Percentiles rank a stretch among this genome's conserved stretches.
Evolutionary conservation across 192 early-diverging fungal genomes (phyloP).

Genomic region (Dimargaris cristalligena): DNA sequence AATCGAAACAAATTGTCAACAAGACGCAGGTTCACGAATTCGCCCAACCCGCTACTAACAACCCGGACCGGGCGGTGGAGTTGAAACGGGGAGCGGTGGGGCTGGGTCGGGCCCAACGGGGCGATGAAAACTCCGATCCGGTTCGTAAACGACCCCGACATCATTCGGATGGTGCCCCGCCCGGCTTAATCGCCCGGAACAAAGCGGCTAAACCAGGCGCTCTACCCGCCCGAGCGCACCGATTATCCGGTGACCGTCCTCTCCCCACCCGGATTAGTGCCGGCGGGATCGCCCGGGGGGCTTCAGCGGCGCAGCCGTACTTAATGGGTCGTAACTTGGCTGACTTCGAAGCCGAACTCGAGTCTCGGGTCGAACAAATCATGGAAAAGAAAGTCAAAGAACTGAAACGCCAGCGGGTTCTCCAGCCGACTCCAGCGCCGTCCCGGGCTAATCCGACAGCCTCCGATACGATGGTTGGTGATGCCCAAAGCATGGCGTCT

Average conservation of each 20-base stretch:
- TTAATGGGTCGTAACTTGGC: slow-evolving; percentile 6
- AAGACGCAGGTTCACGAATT: slow-evolving; percentile 16
- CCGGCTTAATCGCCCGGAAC: background rate
- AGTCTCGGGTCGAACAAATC: slow-evolving; percentile 8
- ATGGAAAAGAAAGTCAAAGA: slow-evolving; percentile 12
- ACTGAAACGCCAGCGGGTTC: slow-evolving; percentile 1
- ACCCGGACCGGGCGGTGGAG: background rate
- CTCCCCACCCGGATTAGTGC: background rate
- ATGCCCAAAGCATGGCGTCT: too few relatives aligned
- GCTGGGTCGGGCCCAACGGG: slow-evolving; percentile 19
- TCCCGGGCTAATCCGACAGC: background rate
- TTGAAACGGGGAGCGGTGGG: slow-evolving; percentile 6
- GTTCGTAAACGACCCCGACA: slow-evolving; percentile 2
- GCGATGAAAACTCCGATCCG: slow-evolving; percentile 13
- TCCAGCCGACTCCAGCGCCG: background rate
- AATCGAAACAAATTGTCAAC: slow-evolving; percentile 44
- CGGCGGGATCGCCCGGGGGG: too few relatives aligned
- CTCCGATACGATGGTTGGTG: background rate
- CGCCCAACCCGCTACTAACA: background rate
- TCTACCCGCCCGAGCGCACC: background rate
- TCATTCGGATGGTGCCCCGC: background rate
- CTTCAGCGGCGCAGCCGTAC: too few relatives aligned
- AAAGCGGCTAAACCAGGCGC: too few relatives aligned
- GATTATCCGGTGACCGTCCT: background rate
- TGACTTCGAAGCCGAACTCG: slow-evolving; percentile 12